Evolutionary conservation across 768 basidiomycete species (phyloP).

Genomic region (Lactifluus volemus): DNA sequence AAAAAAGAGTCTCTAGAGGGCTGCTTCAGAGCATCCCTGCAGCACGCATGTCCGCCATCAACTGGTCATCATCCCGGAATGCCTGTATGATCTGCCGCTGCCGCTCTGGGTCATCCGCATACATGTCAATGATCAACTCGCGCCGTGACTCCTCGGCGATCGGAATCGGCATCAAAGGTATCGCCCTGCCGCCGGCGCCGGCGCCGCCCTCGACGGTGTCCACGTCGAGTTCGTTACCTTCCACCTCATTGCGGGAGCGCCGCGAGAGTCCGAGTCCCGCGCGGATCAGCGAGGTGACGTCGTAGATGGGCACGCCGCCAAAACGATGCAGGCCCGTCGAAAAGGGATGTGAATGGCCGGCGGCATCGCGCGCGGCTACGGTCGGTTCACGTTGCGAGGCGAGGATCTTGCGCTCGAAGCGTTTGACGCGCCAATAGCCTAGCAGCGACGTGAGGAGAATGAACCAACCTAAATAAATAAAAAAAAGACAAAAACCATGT

Average conservation of each 20-base stretch:
- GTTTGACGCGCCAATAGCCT: conserved; percentile 83
- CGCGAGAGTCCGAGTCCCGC: conserved; percentile 25
- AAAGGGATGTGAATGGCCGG: conserved; percentile 17
- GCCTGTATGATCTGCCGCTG: conserved; percentile 38
- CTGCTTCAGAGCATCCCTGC: conserved; percentile 50
- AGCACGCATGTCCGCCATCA: conserved; percentile 51
- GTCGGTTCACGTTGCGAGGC: conserved; percentile 39
- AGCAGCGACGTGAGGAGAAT: conserved; percentile 84
- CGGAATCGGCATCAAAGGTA: background rate
- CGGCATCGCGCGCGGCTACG: conserved; percentile 19
- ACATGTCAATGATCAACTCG: conserved; percentile 34
- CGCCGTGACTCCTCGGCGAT: conserved; percentile 24
- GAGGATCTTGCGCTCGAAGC: conserved; percentile 76
- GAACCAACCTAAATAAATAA: conserved; percentile 76
- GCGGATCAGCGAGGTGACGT: conserved; percentile 25
- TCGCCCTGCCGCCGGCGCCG: conserved; percentile 8
- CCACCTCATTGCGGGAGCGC: background rate
- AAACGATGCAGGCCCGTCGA: conserved; percentile 25
- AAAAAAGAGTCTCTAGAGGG: background rate
- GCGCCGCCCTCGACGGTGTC: background rate
- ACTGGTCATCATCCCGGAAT: conserved; percentile 43
- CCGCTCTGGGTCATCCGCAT: conserved; percentile 35
- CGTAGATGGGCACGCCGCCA: conserved; percentile 21
- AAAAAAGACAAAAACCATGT: background rate
- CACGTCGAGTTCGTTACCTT: background rate